These are phyloP conservation scores for Pezicula neosporulosa DNA, from an alignment of 2,329 filamentous ascomycete genomes.

Conservation along the genomic window DNA sequence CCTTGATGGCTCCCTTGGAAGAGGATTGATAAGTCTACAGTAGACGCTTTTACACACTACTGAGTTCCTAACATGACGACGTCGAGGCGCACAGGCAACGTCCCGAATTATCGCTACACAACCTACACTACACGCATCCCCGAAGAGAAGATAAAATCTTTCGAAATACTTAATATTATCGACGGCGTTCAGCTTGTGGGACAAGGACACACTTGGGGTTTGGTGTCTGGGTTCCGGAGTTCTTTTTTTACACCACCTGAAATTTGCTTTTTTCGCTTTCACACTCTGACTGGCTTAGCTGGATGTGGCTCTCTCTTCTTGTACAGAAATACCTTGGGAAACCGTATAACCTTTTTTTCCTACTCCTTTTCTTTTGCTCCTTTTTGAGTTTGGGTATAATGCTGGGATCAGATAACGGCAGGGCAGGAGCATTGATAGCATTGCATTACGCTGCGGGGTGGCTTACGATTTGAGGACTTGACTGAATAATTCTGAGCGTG, in stretches of 20 bases:
- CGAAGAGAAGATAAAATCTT: neutral
- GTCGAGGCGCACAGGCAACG: neutral
- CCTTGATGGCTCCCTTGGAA: constrained; percentile 47
- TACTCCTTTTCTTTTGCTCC: neutral
- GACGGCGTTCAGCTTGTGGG: neutral
- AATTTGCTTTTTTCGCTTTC: neutral
- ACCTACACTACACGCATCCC: no score
- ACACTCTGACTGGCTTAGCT: neutral
- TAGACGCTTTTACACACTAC: neutral
- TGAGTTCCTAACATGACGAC: neutral
- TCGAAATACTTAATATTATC: neutral
- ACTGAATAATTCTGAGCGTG: no score
- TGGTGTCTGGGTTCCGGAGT: neutral
- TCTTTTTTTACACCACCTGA: neutral
- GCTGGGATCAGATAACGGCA: no score
- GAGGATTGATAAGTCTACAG: constrained; percentile 23
- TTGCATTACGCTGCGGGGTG: no score
- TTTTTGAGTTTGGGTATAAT: neutral
- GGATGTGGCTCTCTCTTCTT: neutral
- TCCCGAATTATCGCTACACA: no score
- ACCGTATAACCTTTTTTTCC: neutral
- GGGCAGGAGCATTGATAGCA: no score
- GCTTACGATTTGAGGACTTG: no score
- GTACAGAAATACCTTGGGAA: neutral
- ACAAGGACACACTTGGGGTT: neutral